Base-by-base conservation (phyloP, 495 filamentous ascomycete genomes). In the Annulohypoxylon bovei region DNA sequence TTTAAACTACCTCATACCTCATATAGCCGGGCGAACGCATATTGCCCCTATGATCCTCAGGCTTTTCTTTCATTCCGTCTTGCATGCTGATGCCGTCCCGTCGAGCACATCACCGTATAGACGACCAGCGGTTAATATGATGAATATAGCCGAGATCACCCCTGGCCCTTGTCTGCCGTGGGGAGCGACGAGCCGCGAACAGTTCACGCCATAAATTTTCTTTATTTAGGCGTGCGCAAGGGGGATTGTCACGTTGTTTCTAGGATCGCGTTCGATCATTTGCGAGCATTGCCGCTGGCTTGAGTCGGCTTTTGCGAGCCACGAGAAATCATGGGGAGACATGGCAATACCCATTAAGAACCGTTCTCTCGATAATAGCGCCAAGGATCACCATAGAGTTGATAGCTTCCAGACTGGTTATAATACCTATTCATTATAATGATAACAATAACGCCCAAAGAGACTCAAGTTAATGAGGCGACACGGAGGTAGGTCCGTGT, bases 131-230 rank as follows among this genome's bases (percentile, higher is more conserved):
- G 64, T 68, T 72, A 72, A 72, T 72, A 65, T 72, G 35, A 28
- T 5, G 30, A 68, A 72, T 72, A 72, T 72, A 72, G 70, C 65
- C 70, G 70, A 72, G 37, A 68, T 56, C 60, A 66, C 28, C 64
- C 58, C 50, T 37, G 44, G 6, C 35, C 59, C 39, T 27, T 32
- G 53, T 56, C 60, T 64, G 16, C 39, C 57, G 40, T 67, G 37
- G 54, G 23, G 46, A 33, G 20, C 9, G 6, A 64, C 27, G 32
- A 67, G 50, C 52, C 58, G 52, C 58, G 62, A 57, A 66, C 62
- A 33, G 22, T 46, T 49, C 32, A n/a, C 3, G 28, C 5, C 25
- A 27, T 59, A 56, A n/a, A 12, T 30, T 50, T 50, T 28, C 23
- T 35, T 37, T 39, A 47, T 53, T 53, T 40, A 42, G 37, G n/a